Percentiles rank a stretch among this genome's conserved stretches.
phyloP scores from a whole-genome alignment of 2,329 filamentous ascomycete genomes.

The Gaeumannomyces tritici region DNA sequence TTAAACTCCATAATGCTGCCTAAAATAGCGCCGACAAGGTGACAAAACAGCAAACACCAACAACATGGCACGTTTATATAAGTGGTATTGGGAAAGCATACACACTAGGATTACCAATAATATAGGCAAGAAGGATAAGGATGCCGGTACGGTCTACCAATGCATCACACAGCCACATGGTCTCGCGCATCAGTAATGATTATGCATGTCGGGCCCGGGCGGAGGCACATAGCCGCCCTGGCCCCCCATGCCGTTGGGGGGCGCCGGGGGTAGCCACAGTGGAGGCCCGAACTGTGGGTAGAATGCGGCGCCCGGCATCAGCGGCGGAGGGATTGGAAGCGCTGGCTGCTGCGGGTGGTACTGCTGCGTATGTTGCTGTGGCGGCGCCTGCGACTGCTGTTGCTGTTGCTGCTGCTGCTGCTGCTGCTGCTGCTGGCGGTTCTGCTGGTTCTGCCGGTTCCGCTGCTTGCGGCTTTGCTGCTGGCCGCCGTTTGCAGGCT shows the following conservation, averaged over 20 bases:
- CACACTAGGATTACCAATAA: not conserved
- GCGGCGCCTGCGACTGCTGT: not conserved
- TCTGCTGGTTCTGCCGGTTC: not conserved
- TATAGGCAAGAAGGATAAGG: too few relatives aligned
- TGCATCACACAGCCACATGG: too few relatives aligned
- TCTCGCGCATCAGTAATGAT: slow-evolving; percentile 5
- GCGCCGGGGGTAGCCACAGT: not conserved
- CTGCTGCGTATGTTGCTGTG: not conserved
- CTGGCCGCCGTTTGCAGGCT: not conserved
- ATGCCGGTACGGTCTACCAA: too few relatives aligned
- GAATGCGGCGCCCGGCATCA: not conserved
- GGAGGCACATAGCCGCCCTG: not conserved
- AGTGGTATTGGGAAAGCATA: not conserved
- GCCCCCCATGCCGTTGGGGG: not conserved
- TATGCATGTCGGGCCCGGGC: slow-evolving; percentile 1
- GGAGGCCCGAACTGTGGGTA: not conserved
- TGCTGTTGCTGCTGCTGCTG: not conserved
- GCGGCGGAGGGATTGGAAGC: not conserved
- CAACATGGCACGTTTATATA: too few relatives aligned
- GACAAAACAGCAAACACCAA: not conserved
- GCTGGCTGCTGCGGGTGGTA: not conserved
- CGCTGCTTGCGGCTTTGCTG: not conserved
- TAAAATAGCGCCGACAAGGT: too few relatives aligned
- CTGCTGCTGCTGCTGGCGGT: slow-evolving; percentile 1
- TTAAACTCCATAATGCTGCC: too few relatives aligned